Conservation (phyloP, 208 protist species). For the Leptomonas pyrrhocoris region DNA sequence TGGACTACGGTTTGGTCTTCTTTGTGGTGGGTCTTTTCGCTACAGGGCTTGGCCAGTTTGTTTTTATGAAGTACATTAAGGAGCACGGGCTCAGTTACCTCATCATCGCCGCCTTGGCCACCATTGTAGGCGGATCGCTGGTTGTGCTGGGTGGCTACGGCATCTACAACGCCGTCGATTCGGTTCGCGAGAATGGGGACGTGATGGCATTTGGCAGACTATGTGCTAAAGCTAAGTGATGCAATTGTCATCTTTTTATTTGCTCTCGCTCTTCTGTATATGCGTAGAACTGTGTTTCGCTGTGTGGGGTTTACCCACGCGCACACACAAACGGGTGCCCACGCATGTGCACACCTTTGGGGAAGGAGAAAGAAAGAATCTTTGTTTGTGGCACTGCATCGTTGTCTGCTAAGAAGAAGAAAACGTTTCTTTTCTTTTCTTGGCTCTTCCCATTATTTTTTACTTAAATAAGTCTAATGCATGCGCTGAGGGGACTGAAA, state of each 20-base stretch:
- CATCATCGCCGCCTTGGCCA: constrained; percentile 65
- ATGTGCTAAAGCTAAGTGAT: constrained; percentile 29
- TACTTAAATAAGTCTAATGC: too few relatives aligned
- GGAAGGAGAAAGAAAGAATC: too few relatives aligned
- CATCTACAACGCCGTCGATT: constrained; percentile 69
- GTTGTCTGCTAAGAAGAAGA: too few relatives aligned
- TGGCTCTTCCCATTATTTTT: too few relatives aligned
- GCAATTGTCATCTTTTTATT: too few relatives aligned
- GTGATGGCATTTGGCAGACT: constrained; percentile 60
- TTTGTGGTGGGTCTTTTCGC: constrained; percentile 63
- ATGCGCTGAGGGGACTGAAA: too few relatives aligned
- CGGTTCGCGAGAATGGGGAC: constrained; percentile 35
- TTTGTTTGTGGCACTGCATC: too few relatives aligned
- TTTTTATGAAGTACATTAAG: constrained; percentile 80
- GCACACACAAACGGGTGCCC: too few relatives aligned
- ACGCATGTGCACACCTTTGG: too few relatives aligned
- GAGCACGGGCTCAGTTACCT: constrained; percentile 58
- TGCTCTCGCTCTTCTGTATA: constrained; percentile 6
- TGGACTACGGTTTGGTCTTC: constrained; percentile 70
- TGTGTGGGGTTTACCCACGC: too few relatives aligned
- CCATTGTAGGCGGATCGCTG: constrained; percentile 74
- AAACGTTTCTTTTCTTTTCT: too few relatives aligned
- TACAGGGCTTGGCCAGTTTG: constrained; percentile 68
- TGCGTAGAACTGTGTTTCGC: neutral
- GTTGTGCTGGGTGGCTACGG: constrained; percentile 66